Base-by-base conservation (phyloP, 176 grass and related monocot genomes). In the Pharus latifolius region DNA sequence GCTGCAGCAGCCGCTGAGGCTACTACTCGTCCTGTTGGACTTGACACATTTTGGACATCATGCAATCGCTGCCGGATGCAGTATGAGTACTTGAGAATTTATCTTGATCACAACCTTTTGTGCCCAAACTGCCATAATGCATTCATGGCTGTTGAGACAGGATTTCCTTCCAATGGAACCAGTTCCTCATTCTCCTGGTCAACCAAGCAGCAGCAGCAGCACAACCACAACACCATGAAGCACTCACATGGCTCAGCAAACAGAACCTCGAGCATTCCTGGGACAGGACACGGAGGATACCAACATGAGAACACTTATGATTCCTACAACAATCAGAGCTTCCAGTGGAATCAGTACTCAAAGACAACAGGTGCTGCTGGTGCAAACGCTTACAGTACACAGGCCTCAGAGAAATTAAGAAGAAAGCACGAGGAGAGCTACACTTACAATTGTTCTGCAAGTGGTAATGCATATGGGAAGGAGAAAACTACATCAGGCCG, bases 61-160 rank as follows among this genome's bases (percentile, higher is more conserved):
- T 92, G 89, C 84, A 82, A 85, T 30, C 17, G 82, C 40, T 92
- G 89, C 41, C 62, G 85, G 23, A 92, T 88, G 85, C 89, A 85
- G 72, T 88, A 92, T 63, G 89, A 92, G 77, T 92, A 92, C 51
- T 42, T 88, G 53, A 83, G 85, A 68, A 56, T 92, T 52, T 92
- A 88, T 74, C 76, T 92, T 46, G 85, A 88, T 72, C 85, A 92
- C 68, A 92, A 92, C 49, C 77, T 92, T 64, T 23, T 88, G 50
- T 88, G 89, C 67, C 89, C 89, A 58, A 88, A 88, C 47, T 92
- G 89, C 28, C 85, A 92, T 51, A 69, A 92, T 41, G 85, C 82
- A 56, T 88, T 92, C 51, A 47, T 88, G 78, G 89, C 89, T 19
- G 63, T 82, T 11, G 89, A 88, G 76, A 85, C 69, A 19, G 81